Base-by-base conservation (phyloP, 257 asterid species). In the Fraxinus pennsylvanica region DNA sequence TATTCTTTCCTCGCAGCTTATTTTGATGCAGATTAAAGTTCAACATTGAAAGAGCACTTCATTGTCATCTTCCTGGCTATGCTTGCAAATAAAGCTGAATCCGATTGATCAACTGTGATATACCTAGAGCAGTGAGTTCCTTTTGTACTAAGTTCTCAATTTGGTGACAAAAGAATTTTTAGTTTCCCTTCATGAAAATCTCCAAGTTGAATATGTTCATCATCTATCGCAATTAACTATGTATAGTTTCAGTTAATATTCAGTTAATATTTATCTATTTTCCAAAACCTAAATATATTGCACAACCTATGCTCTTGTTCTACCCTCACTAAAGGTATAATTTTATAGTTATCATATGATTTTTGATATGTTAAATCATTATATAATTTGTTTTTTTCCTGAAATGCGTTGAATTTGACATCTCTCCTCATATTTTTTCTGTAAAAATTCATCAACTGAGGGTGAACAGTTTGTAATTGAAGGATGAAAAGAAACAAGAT, bases 61-160 rank as follows among this genome's bases (percentile, higher is more conserved):
- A 12, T 2, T 61, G 36, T 29, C 35, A 22, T 50, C 68, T 70
- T 57, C 83, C n/a, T 17, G 68, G 63, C 30, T 75, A 17, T 66
- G 47, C 70, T 43, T 66, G 71, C 59, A 15, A 77, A 47, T 38
- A 69, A 32, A 78, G 25, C 2, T 15, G 32, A 36, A 38, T 27
- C 22, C 68, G 79, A 50, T 73, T 76, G 78, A 45, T 85, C 81
- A 76, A 57, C 83, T 68, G 50, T 73, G 66, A 76, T 35, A 69
- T 27, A 67, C 41, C 72, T 9, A 61, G 33, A 61, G 33, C 68
- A 22, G 89, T 88, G 85, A 87, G 91, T 84, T 73, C 25, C 35
- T 63, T 41, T 73, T 63, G 12, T 68, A 74, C 66, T 25, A 75
- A 8, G 72, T 36, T 68, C 38, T 50, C 32, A 67, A 50, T 36